phyloP scores from a whole-genome alignment of 768 basidiomycete genomes.

The Dacryopinax spathularia region DNA sequence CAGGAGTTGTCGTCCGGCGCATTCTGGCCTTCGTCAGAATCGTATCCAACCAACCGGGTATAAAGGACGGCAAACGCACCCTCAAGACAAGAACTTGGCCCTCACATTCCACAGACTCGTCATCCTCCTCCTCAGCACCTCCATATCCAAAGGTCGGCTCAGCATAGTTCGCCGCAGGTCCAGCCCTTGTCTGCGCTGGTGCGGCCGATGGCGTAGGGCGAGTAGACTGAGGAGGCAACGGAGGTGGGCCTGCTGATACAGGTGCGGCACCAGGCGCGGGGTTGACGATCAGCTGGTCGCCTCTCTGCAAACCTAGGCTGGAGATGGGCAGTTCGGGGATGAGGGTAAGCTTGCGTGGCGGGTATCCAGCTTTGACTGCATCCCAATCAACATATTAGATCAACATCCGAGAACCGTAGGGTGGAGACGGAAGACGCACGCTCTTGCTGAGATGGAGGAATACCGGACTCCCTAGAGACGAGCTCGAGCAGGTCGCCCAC shows the following conservation, averaged over 20 bases:
- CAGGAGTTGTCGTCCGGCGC: slow-evolving; percentile 98
- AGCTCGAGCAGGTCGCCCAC: slow-evolving; percentile 63
- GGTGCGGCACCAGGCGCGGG: slow-evolving; percentile 8
- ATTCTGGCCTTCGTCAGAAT: slow-evolving; percentile 32
- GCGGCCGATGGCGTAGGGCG: slow-evolving; percentile 13
- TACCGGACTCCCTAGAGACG: slow-evolving; percentile 51
- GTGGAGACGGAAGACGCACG: slow-evolving; percentile 35
- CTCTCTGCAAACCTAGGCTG: slow-evolving; percentile 57
- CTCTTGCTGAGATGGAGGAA: slow-evolving; percentile 62
- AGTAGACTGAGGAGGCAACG: slow-evolving; percentile 4
- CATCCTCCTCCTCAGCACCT: slow-evolving; percentile 26
- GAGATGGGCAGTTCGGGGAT: slow-evolving; percentile 61
- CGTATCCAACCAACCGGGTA: neutral
- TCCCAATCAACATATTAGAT: slow-evolving; percentile 16
- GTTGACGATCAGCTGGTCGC: slow-evolving; percentile 79
- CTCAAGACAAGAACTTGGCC: slow-evolving; percentile 60
- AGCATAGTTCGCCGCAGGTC: slow-evolving; percentile 9
- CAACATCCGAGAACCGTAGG: slow-evolving; percentile 37
- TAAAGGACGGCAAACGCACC: slow-evolving; percentile 27
- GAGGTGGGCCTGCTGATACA: slow-evolving; percentile 3
- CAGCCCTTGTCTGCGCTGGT: slow-evolving; percentile 12
- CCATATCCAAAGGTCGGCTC: neutral
- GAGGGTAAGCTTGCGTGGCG: slow-evolving; percentile 56
- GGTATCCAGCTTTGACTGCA: slow-evolving; percentile 49
- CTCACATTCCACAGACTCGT: slow-evolving; percentile 46